phyloP scores from a whole-genome alignment of 768 basidiomycete species.

The Hericium rajendrae region DNA sequence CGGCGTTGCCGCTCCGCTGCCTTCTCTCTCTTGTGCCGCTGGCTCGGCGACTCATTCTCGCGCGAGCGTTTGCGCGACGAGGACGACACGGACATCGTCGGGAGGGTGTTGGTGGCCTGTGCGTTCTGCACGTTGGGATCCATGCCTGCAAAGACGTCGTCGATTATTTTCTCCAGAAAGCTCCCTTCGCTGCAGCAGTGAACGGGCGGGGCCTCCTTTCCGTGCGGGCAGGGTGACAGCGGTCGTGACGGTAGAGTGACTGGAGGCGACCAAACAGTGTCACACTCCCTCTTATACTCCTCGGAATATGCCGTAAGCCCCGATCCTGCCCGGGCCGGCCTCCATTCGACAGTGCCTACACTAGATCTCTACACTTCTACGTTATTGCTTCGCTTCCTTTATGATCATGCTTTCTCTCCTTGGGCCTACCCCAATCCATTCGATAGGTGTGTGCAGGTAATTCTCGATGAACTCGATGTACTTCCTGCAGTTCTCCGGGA shows the following conservation, averaged over 20 bases:
- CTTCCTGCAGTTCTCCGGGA: conserved; percentile 77
- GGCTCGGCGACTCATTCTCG: conserved; percentile 65
- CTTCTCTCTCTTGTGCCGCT: conserved; percentile 74
- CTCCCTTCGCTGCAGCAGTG: not conserved
- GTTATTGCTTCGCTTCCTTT: conserved; percentile 11
- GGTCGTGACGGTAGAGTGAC: conserved; percentile 26
- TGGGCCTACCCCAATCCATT: conserved; percentile 93
- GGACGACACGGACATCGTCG: conserved; percentile 12
- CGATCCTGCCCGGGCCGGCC: not conserved
- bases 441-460: conserved; percentile 60
- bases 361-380: not conserved
- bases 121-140: conserved; percentile 14
- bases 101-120: conserved; percentile 5
- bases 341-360: not conserved
- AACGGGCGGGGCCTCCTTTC: conserved; percentile 4
- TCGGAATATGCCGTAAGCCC: not conserved
- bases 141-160: not conserved
- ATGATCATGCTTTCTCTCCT: conserved; percentile 69
- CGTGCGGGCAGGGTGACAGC: conserved; percentile 20
- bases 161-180: too few species aligned
- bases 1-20: conserved; percentile 78
- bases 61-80: conserved; percentile 46
- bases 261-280: conserved; percentile 11
- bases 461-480: conserved; percentile 86
- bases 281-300: conserved; percentile 21